Conservation (phyloP, 2,329 filamentous ascomycete genomes). For the Aaosphaeria arxii region DNA sequence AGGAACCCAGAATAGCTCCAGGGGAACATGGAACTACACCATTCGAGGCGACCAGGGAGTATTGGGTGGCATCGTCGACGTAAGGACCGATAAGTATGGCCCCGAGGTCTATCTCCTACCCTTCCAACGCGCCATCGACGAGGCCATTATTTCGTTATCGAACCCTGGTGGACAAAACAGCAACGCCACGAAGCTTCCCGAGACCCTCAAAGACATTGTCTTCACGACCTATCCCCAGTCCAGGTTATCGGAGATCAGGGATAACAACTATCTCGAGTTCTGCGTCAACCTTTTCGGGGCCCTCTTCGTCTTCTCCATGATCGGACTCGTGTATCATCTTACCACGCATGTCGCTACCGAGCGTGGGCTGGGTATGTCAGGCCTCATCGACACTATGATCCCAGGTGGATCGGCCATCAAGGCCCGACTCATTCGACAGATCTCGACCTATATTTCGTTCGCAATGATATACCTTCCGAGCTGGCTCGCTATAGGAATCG, state of each 20-base stretch:
- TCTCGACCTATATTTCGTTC: constrained; percentile 20
- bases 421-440: constrained; percentile 15
- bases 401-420: constrained; percentile 16
- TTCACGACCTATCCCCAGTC: constrained; percentile 14
- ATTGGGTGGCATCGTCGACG: constrained; percentile 6
- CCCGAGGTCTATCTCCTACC: constrained; percentile 15
- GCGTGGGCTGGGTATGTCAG: constrained; percentile 23
- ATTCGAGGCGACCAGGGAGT: constrained; percentile 10
- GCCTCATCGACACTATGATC: constrained; percentile 24
- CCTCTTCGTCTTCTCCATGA: constrained; percentile 17
- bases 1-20: constrained; percentile 30
- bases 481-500: constrained; percentile 19
- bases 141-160: constrained; percentile 43
- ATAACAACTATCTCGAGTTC: constrained; percentile 10
- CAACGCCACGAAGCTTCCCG: constrained; percentile 5
- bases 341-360: constrained; percentile 21
- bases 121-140: constrained; percentile 20
- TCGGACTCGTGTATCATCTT: constrained; percentile 22
- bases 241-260: constrained; percentile 8
- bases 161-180: neutral
- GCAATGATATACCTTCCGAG: constrained; percentile 23
- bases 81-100: constrained; percentile 12
- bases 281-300: constrained; percentile 18
- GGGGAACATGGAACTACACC: constrained; percentile 29
- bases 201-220: constrained; percentile 9